Conservation (phyloP, 768 basidiomycete genomes). For the Cystobasidium onofrii region DNA sequence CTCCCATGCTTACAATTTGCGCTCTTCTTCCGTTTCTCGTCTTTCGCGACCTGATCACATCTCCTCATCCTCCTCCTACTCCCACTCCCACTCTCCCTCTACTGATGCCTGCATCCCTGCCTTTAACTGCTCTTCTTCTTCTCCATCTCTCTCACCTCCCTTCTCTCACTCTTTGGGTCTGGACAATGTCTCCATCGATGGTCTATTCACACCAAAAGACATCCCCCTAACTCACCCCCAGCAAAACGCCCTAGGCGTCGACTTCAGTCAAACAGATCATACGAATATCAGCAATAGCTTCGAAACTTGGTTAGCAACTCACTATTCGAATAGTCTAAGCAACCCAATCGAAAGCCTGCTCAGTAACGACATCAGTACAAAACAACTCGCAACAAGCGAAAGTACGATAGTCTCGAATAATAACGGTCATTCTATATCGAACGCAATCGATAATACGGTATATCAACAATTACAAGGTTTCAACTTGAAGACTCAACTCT, state of each 20-base stretch:
- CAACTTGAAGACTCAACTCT: not conserved
- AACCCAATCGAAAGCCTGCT: not conserved
- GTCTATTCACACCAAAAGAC: not conserved
- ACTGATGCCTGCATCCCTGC: not conserved
- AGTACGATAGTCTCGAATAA: not conserved
- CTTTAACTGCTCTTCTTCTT: not conserved
- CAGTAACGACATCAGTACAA: conserved; percentile 1
- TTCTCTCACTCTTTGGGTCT: not conserved
- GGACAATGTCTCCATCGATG: not conserved
- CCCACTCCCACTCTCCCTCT: not conserved
- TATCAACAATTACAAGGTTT: conserved; percentile 1
- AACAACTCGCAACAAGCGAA: not conserved
- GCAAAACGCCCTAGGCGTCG: not conserved
- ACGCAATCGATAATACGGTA: conserved; percentile 1
- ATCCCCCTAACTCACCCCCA: not conserved
- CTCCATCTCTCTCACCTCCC: not conserved
- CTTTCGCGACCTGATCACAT: not conserved
- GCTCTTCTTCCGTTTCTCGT: not conserved
- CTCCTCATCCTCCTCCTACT: not conserved
- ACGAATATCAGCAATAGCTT: not conserved
- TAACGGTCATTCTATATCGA: not conserved
- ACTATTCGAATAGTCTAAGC: not conserved
- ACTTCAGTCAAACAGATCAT: not conserved
- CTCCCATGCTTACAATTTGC: not conserved
- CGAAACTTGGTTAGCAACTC: not conserved